Evolutionary conservation across 2,329 filamentous ascomycete species (phyloP).

Genomic region (Colletotrichum destructivum): DNA sequence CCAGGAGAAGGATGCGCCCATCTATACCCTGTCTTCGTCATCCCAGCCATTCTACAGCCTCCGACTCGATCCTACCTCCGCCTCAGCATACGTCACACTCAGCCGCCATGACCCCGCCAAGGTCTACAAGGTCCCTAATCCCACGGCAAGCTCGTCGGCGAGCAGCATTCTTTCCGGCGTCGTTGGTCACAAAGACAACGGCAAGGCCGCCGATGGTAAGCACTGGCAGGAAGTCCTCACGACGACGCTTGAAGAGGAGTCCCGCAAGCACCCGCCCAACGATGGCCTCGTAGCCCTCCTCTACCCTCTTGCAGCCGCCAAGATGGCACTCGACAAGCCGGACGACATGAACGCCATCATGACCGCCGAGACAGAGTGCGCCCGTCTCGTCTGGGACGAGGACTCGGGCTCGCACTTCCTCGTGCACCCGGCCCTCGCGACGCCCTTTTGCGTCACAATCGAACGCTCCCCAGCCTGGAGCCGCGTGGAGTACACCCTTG

Average conservation of each 20-base stretch:
- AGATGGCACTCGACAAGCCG: conserved; percentile 73
- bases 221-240: conserved; percentile 71
- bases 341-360: conserved; percentile 72
- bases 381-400: conserved; percentile 79
- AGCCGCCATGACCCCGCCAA: conserved; percentile 73
- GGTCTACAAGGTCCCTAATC: conserved; percentile 63
- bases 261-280: conserved; percentile 67
- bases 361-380: conserved; percentile 78
- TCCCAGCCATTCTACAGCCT: conserved; percentile 78
- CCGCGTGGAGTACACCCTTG: conserved; percentile 75
- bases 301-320: conserved; percentile 76
- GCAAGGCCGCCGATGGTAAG: conserved; percentile 56
- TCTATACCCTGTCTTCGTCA: conserved; percentile 76
- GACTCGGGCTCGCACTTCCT: conserved; percentile 73
- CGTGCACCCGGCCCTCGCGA: conserved; percentile 75
- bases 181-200: conserved; percentile 49
- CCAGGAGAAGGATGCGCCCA: conserved; percentile 71
- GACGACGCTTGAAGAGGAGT: conserved; percentile 71
- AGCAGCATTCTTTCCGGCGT: conserved; percentile 52
- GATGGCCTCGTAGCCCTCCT: conserved; percentile 78
- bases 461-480: conserved; percentile 72
- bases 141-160: conserved; percentile 47
- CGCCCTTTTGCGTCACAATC: conserved; percentile 74
- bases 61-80: conserved; percentile 74
- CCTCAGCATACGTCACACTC: conserved; percentile 73